phyloP scores from a whole-genome alignment of 2,329 filamentous ascomycete species.

The Colletotrichum noveboracense region DNA sequence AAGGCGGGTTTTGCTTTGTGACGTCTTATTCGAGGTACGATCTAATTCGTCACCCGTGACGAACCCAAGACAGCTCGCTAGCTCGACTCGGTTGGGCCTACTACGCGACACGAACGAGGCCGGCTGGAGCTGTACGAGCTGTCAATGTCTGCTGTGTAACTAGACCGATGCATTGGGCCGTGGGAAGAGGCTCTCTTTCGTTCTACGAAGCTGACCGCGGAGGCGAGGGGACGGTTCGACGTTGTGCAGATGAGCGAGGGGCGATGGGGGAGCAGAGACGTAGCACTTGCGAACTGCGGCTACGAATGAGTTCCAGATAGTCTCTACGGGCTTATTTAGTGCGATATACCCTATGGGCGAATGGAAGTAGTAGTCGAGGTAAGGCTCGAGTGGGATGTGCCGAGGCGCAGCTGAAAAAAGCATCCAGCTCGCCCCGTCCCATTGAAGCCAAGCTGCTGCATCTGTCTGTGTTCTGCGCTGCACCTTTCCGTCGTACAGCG shows the following conservation, averaged over 20 bases:
- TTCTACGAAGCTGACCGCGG: neutral
- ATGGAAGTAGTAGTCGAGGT: neutral
- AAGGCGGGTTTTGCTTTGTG: neutral
- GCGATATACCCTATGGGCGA: neutral
- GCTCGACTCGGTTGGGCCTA: neutral
- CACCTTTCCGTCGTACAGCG: neutral
- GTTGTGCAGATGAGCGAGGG: neutral
- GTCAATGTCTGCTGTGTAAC: conserved; percentile 6
- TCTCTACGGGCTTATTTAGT: neutral
- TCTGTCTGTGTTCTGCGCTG: neutral
- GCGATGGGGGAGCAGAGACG: neutral
- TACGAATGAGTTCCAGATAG: neutral
- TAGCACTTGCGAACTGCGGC: neutral
- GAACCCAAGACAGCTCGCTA: neutral
- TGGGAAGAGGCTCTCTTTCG: neutral
- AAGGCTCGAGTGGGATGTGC: neutral
- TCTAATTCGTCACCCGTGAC: neutral
- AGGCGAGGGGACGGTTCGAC: neutral
- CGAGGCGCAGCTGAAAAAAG: neutral
- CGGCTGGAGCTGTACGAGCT: conserved; percentile 5
- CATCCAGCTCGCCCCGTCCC: neutral
- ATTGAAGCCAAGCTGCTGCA: neutral
- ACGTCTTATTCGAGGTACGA: neutral
- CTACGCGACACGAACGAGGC: neutral
- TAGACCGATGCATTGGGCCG: neutral